Conservation (phyloP, 805 yeast genomes). For the Tetrapisispora iriomotensis region DNA sequence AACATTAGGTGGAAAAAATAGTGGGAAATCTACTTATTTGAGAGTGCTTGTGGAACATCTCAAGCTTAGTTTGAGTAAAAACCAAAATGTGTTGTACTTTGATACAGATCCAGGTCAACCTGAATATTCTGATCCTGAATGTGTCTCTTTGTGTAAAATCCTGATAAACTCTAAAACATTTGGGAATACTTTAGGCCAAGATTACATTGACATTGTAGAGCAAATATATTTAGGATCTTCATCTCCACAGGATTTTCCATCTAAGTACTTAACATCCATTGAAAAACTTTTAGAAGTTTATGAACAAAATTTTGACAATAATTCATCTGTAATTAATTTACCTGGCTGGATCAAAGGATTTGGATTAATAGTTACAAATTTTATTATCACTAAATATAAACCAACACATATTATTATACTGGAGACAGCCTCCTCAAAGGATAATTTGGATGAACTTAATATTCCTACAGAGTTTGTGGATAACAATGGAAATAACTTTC, state of each 20-base stretch:
- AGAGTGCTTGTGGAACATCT: slow-evolving; percentile 44
- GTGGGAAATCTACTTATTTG: slow-evolving; percentile 73
- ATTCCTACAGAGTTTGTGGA: slow-evolving; percentile 23
- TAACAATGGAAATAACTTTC: slow-evolving; percentile 21
- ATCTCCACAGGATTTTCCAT: slow-evolving; percentile 61
- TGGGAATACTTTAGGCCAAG: slow-evolving; percentile 22
- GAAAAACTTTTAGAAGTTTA: slow-evolving; percentile 30
- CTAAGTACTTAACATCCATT: slow-evolving; percentile 38
- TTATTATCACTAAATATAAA: slow-evolving; percentile 34
- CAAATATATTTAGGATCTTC: slow-evolving; percentile 49
- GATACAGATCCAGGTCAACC: slow-evolving; percentile 91
- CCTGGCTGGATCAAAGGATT: slow-evolving; percentile 92
- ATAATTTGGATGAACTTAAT: slow-evolving; percentile 20
- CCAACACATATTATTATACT: slow-evolving; percentile 54
- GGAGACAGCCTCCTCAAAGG: slow-evolving; percentile 27
- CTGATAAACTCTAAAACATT: slow-evolving; percentile 11
- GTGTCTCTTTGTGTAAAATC: slow-evolving; percentile 43
- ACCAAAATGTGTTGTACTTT: slow-evolving; percentile 32
- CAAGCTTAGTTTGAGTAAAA: slow-evolving; percentile 6
- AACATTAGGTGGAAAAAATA: slow-evolving; percentile 46
- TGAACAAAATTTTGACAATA: slow-evolving; percentile 26
- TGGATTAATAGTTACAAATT: slow-evolving; percentile 57
- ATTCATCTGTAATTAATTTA: slow-evolving; percentile 53
- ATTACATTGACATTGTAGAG: slow-evolving; percentile 8
- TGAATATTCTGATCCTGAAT: slow-evolving; percentile 63